These are phyloP conservation scores for Calonectria pseudoturangicola DNA, from an alignment of 2,329 filamentous ascomycete genomes.

Conservation along the genomic window DNA sequence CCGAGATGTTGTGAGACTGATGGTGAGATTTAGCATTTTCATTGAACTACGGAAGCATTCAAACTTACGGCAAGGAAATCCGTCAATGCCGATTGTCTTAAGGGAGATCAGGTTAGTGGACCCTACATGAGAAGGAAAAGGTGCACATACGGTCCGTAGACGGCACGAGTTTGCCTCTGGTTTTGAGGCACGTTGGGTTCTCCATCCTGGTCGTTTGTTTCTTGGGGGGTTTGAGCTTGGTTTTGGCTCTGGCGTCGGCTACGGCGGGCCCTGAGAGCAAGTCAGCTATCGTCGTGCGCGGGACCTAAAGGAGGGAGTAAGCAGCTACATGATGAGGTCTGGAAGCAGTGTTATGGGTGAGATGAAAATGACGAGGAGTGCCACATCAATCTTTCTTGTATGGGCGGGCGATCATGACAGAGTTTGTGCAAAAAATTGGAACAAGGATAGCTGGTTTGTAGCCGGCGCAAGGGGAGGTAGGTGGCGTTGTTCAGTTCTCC, in stretches of 20 bases:
- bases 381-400: neutral
- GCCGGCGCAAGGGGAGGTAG: constrained; percentile 48
- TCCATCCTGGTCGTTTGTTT: constrained; percentile 17
- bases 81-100: constrained; percentile 72
- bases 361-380: neutral
- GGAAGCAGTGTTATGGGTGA: neutral
- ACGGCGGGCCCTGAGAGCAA: constrained; percentile 46
- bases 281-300: constrained; percentile 38
- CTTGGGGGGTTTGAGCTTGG: constrained; percentile 37
- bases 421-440: constrained; percentile 21
- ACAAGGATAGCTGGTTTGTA: constrained; percentile 32
- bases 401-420: constrained; percentile 10
- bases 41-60: no score
- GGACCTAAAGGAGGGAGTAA: constrained; percentile 1
- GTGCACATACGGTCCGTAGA: constrained; percentile 62
- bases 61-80: constrained; percentile 70
- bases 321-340: neutral
- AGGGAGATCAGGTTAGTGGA: constrained; percentile 34
- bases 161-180: constrained; percentile 56
- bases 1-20: constrained; percentile 83
- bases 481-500: constrained; percentile 48
- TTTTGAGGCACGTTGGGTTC: constrained; percentile 37
- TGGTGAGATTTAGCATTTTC: constrained; percentile 45
- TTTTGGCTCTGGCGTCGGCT: constrained; percentile 44
- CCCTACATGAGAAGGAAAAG: neutral